Base-by-base conservation (phyloP, 140 eudicot genomes). In the Flaveria floridana region DNA sequence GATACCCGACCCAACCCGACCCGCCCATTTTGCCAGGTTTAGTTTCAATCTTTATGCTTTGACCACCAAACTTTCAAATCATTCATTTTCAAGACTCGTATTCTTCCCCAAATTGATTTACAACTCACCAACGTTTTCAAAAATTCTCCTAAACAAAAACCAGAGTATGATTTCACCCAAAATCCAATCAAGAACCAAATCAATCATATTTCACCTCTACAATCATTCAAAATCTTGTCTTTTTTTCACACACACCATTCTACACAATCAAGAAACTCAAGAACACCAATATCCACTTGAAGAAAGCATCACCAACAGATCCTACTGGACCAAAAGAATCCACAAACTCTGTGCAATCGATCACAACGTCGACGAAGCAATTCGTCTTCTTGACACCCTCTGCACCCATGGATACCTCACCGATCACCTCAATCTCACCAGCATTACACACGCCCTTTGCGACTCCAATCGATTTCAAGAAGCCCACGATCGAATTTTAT, bases 361-460 rank as follows among this genome's bases (percentile, higher is more conserved):
- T 65, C 72, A 63, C 73, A 73, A 87, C 7, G 91, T 77, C 10
- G 89, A 92, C 68, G 86, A 80, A 52, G 96, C 96, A 59, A 87
- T 89, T 26, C 61, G 65, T 39, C 89, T 92, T 21, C 68, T 85
- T 34, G 82, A 85, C 77, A 67, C 52, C 55, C 94, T 91, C 46
- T 78, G 84, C 48, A 65, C 81, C 66, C 88, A 71, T 4, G 93
- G 93, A 47, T 92, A 78, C 83, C 65, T 20, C 39, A 91, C 82
- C 10, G 81, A 82, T 50, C 78, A 91, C 0, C 85, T 92, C 50
- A 92, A 89, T 46, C 71, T 92, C 78, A 89, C 85, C 85, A 85
- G 85, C 84, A 81, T 92, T 2, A 67, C 86, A 39, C 99, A 93
- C 62, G 93, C 88, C 1, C 89, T 94, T 15, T 90, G 96, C 52